phyloP scores from a whole-genome alignment of 2,329 filamentous ascomycete species.

The Tolypocladium album region DNA sequence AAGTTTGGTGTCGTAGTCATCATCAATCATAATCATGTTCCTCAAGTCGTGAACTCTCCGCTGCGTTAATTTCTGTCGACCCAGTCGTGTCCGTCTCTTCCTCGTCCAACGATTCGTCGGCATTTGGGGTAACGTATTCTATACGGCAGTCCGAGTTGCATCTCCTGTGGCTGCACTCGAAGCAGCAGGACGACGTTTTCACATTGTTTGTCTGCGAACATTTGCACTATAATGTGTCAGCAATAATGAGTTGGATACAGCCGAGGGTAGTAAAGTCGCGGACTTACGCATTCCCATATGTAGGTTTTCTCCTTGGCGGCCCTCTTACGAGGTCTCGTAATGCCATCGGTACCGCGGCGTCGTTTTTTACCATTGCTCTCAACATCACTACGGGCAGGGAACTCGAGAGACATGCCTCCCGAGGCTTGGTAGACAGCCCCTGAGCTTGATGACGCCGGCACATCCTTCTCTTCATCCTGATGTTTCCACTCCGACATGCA shows the following conservation, averaged over 20 bases:
- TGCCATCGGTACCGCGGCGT: neutral
- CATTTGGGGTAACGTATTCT: neutral
- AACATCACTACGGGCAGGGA: neutral
- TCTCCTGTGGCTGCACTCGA: slow-evolving; percentile 3
- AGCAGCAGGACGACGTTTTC: slow-evolving; percentile 4
- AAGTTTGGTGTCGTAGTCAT: neutral
- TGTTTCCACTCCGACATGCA: slow-evolving; percentile 46
- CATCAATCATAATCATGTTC: neutral
- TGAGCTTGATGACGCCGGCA: neutral
- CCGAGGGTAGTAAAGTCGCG: neutral
- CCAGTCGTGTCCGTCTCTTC: neutral
- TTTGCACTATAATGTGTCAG: slow-evolving; percentile 7
- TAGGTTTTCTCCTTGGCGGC: slow-evolving; percentile 6
- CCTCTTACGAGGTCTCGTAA: slow-evolving; percentile 4
- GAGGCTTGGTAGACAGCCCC: slow-evolving; percentile 4
- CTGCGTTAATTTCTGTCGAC: no score
- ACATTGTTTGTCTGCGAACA: slow-evolving; percentile 7
- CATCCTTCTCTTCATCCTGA: slow-evolving; percentile 14
- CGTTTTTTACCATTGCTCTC: slow-evolving; percentile 2
- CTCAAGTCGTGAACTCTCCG: neutral
- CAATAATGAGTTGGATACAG: neutral
- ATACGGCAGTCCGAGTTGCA: slow-evolving; percentile 1
- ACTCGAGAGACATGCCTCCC: slow-evolving; percentile 2
- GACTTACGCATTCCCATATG: slow-evolving; percentile 22
- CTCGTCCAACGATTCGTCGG: neutral